These are phyloP conservation scores for Senna siamea DNA, from an alignment of 306 rosid genomes.

Conservation along the genomic window DNA sequence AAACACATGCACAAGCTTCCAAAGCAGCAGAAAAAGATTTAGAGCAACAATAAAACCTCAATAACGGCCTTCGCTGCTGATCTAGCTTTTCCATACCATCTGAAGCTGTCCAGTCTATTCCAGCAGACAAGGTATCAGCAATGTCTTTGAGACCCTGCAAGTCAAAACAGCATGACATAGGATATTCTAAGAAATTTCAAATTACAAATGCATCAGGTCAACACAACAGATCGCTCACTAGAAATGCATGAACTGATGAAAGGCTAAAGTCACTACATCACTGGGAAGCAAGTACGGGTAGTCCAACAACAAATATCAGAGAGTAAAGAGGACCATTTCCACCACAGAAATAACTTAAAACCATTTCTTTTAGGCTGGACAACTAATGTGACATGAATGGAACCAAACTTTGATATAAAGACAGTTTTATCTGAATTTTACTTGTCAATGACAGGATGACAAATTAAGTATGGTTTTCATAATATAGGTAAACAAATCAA, in stretches of 20 bases:
- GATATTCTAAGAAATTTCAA: constrained; percentile 29
- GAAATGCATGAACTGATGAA: neutral
- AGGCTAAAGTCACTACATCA: neutral
- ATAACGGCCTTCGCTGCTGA: constrained; percentile 48
- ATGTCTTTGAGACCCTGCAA: constrained; percentile 86
- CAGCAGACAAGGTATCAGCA: constrained; percentile 45
- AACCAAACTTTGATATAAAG: neutral
- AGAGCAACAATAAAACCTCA: constrained; percentile 57
- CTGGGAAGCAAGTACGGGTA: constrained; percentile 19
- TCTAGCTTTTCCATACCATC: constrained; percentile 49
- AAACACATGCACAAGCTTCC: neutral
- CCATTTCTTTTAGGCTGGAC: neutral
- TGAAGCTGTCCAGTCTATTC: constrained; percentile 42
- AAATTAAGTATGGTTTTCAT: neutral
- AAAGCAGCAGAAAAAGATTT: neutral
- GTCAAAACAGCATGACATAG: constrained; percentile 26
- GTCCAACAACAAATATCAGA: constrained; percentile 1
- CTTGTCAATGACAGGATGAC: neutral
- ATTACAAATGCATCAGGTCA: constrained; percentile 10
- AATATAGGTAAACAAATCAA: neutral
- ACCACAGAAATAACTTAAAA: neutral
- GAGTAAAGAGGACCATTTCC: neutral
- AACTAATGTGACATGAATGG: neutral
- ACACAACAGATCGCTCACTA: neutral
- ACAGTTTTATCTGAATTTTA: neutral